phyloP scores from a whole-genome alignment of 805 yeast species.

The Ogataea methanolica region DNA sequence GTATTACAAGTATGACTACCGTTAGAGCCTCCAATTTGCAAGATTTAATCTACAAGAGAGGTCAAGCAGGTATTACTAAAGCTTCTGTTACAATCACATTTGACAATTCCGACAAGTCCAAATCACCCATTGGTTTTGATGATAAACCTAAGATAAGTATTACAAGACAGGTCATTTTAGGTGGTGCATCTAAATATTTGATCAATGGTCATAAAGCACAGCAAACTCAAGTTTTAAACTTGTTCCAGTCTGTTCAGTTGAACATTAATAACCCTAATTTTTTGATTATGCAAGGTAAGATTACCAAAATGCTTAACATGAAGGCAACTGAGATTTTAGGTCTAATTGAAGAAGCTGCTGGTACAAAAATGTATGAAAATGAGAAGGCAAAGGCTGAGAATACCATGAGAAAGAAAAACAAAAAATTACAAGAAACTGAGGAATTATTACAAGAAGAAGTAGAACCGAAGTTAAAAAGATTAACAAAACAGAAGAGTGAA shows the following conservation, averaged over 20 bases:
- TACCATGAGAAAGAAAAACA: slow-evolving; percentile 87
- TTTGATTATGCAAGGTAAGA: slow-evolving; percentile 97
- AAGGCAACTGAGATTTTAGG: slow-evolving; percentile 86
- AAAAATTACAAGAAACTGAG: slow-evolving; percentile 74
- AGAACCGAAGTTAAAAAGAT: slow-evolving; percentile 81
- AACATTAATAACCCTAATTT: slow-evolving; percentile 97
- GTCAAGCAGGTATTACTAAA: slow-evolving; percentile 96
- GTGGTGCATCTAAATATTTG: slow-evolving; percentile 87
- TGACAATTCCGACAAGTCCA: slow-evolving; percentile 71
- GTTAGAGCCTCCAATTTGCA: slow-evolving; percentile 92
- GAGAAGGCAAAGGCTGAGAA: slow-evolving; percentile 87
- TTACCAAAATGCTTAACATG: slow-evolving; percentile 96
- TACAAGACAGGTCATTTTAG: slow-evolving; percentile 85
- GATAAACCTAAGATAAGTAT: slow-evolving; percentile 75
- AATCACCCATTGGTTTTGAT: slow-evolving; percentile 86
- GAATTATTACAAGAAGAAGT: slow-evolving; percentile 77
- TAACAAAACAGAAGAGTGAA: slow-evolving; percentile 75
- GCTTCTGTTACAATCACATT: slow-evolving; percentile 96
- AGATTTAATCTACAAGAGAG: slow-evolving; percentile 92
- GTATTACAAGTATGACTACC: slow-evolving; percentile 90
- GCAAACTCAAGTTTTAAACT: slow-evolving; percentile 82
- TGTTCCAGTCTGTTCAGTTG: slow-evolving; percentile 91
- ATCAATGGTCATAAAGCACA: slow-evolving; percentile 97
- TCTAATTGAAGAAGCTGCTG: slow-evolving; percentile 96
- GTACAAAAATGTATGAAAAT: slow-evolving; percentile 93